Evolutionary conservation across 2,329 filamentous ascomycete genomes (phyloP).

Genomic region (Cercospora sp.): DNA sequence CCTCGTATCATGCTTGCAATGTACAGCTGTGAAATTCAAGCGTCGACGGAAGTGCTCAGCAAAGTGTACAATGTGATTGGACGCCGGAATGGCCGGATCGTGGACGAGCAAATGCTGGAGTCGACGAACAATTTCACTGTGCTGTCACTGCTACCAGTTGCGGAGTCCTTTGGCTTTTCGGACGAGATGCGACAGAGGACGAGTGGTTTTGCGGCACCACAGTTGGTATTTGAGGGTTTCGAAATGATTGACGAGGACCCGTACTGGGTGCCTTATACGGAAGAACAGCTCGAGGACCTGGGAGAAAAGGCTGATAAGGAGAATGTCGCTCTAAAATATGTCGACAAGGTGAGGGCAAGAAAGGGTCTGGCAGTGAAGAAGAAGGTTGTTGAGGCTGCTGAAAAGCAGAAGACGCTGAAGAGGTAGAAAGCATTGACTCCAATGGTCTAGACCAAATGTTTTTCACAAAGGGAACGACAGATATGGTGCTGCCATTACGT

Average conservation of each 20-base stretch:
- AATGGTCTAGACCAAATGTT: not conserved
- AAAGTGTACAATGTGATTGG: constrained; percentile 98
- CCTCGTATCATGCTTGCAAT: constrained; percentile 93
- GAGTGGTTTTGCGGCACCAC: constrained; percentile 84
- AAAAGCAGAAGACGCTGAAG: constrained; percentile 83
- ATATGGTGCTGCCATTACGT: not conserved
- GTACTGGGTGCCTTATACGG: constrained; percentile 95
- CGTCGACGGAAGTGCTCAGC: constrained; percentile 88
- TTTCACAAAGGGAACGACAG: too few relatives aligned
- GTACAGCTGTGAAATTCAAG: constrained; percentile 98
- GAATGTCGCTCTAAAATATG: constrained; percentile 94
- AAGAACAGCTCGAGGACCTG: constrained; percentile 93
- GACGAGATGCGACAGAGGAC: constrained; percentile 97
- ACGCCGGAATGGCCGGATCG: constrained; percentile 81
- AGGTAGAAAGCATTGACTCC: constrained; percentile 41
- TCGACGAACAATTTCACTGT: constrained; percentile 97
- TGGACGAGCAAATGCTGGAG: constrained; percentile 89
- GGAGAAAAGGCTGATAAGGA: constrained; percentile 91
- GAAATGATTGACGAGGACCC: constrained; percentile 93
- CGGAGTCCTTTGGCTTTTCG: constrained; percentile 91
- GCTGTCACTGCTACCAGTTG: constrained; percentile 80
- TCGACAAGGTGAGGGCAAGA: constrained; percentile 80
- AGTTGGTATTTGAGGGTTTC: constrained; percentile 90
- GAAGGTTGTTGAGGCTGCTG: constrained; percentile 73
- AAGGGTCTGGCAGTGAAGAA: constrained; percentile 85